Percentiles rank a stretch among this genome's conserved stretches.
Evolutionary conservation across 495 filamentous ascomycete species (phyloP).

Genomic region (Lichenothelia convexa): DNA sequence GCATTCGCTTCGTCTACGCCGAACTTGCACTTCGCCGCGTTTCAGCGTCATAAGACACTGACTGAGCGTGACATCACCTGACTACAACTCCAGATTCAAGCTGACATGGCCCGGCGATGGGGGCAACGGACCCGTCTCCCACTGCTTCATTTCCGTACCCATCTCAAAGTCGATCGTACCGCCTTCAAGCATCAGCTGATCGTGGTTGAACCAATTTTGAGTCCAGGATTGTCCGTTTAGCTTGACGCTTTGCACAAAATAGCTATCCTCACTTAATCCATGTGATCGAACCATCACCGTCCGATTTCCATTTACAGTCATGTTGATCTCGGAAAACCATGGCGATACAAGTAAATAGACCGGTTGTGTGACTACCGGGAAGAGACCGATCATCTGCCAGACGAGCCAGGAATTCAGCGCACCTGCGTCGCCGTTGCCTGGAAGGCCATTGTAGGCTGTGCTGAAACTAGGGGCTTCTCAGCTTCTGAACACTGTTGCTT

Average conservation of each 20-base stretch:
- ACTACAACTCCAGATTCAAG: no score
- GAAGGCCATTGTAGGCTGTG: conserved; percentile 28
- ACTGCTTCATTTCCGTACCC: conserved; percentile 30
- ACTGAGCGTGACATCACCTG: no score
- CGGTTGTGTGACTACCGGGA: conserved; percentile 44
- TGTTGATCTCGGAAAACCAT: conserved; percentile 44
- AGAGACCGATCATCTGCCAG: conserved; percentile 55
- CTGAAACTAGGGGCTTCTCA: no score
- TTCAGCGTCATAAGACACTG: no score
- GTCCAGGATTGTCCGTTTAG: conserved; percentile 32
- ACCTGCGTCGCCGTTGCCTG: conserved; percentile 50
- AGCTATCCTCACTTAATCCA: conserved; percentile 27
- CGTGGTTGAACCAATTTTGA: conserved; percentile 44
- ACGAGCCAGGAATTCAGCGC: conserved; percentile 54
- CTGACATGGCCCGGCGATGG: conserved; percentile 43
- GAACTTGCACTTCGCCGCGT: no score
- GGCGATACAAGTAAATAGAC: conserved; percentile 46
- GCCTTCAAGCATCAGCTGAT: no score
- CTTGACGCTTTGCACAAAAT: conserved; percentile 35
- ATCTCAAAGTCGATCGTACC: conserved; percentile 45
- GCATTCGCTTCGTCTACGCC: no score
- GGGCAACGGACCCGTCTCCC: conserved; percentile 41
- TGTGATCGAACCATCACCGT: no score
- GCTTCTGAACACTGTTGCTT: no score
- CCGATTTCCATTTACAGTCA: conserved; percentile 32